phyloP scores from a whole-genome alignment of 1,139 yeast species.

The Scheffersomyces insectosa region DNA sequence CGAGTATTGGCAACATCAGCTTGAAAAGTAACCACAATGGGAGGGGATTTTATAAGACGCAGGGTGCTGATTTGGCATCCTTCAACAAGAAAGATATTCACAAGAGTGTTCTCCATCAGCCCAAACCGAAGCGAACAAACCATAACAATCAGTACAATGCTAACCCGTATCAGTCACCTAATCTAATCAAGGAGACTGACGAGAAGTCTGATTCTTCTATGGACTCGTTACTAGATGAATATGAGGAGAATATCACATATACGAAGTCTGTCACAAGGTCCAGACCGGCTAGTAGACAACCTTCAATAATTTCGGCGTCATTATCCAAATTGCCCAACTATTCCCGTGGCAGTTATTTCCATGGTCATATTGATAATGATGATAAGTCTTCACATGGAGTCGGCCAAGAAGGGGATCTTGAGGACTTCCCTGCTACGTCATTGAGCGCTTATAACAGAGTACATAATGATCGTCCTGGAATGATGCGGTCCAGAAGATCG shows the following conservation, averaged over 20 bases:
- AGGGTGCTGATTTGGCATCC: no score
- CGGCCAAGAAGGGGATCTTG: slow-evolving; percentile 6
- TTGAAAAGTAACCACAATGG: no score
- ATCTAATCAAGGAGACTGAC: slow-evolving; percentile 5
- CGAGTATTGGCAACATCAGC: no score
- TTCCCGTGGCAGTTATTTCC: slow-evolving; percentile 5
- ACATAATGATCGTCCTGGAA: slow-evolving; percentile 17
- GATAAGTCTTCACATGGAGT: slow-evolving; percentile 3
- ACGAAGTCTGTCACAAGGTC: slow-evolving; percentile 30
- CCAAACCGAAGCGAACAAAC: slow-evolving; percentile 17
- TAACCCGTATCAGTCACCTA: slow-evolving; percentile 2
- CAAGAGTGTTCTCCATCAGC: slow-evolving; percentile 14
- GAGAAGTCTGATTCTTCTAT: slow-evolving; percentile 44
- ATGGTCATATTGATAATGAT: slow-evolving; percentile 11
- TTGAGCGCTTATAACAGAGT: slow-evolving; percentile 36
- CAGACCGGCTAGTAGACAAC: slow-evolving; percentile 29
- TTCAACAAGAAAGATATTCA: slow-evolving; percentile 2
- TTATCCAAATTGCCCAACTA: slow-evolving; percentile 10
- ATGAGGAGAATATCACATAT: slow-evolving; percentile 42
- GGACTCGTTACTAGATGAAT: slow-evolving; percentile 55
- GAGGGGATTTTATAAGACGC: no score
- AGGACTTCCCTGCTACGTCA: slow-evolving; percentile 38
- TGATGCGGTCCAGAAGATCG: slow-evolving; percentile 33
- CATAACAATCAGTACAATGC: slow-evolving; percentile 3
- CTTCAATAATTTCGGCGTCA: slow-evolving; percentile 26